phyloP scores from a whole-genome alignment of 2,329 filamentous ascomycete species.

The Xylaria sp. region DNA sequence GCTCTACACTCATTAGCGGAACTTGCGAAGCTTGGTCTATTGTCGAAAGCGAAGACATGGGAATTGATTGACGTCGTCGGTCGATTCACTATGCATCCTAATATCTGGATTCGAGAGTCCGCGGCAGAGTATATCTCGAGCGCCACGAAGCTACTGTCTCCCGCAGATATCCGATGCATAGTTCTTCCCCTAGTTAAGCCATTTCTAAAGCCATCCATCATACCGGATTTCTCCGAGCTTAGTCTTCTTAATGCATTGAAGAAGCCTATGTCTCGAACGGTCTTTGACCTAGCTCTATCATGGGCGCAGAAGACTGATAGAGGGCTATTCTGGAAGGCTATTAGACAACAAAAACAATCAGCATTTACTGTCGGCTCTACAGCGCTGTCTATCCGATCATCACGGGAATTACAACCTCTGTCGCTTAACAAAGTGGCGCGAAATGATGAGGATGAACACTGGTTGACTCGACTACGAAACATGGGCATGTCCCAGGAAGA shows the following conservation, averaged over 20 bases:
- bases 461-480: slow-evolving; percentile 86
- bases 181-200: slow-evolving; percentile 82
- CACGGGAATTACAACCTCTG: slow-evolving; percentile 66
- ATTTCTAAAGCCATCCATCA: slow-evolving; percentile 80
- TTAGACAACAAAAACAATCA: slow-evolving; percentile 71
- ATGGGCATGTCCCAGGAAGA: slow-evolving; percentile 85
- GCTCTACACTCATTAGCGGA: slow-evolving; percentile 88
- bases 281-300: slow-evolving; percentile 85
- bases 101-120: slow-evolving; percentile 93
- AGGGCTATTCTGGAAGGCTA: slow-evolving; percentile 87
- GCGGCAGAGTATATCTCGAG: slow-evolving; percentile 85
- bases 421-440: slow-evolving; percentile 73
- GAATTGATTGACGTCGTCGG: slow-evolving; percentile 86
- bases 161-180: slow-evolving; percentile 85
- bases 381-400: slow-evolving; percentile 64
- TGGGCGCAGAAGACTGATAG: slow-evolving; percentile 88
- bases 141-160: slow-evolving; percentile 78
- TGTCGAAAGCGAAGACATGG: slow-evolving; percentile 87
- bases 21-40: slow-evolving; percentile 86
- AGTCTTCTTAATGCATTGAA: slow-evolving; percentile 84
- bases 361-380: slow-evolving; percentile 74
- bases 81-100: slow-evolving; percentile 92
- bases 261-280: slow-evolving; percentile 78
- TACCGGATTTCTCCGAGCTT: slow-evolving; percentile 75
- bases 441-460: slow-evolving; percentile 94